Percentiles rank a stretch among this genome's conserved stretches.
phyloP scores from a whole-genome alignment of 2,329 filamentous ascomycete genomes.

The Harringtonia aguacate region DNA sequence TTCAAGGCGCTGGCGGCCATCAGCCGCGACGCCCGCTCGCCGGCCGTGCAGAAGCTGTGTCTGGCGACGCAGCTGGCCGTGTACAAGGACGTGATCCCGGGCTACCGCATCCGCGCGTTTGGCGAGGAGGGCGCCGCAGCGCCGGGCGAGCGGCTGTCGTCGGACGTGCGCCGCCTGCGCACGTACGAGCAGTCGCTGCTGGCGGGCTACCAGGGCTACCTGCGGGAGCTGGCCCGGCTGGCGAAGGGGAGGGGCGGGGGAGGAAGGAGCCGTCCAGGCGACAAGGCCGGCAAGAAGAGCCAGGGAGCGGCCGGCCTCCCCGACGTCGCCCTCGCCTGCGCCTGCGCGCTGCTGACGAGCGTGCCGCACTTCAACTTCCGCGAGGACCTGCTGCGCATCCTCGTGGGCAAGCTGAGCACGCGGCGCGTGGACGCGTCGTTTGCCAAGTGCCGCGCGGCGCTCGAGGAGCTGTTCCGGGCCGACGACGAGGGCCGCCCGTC shows the following conservation, averaged over 20 bases:
- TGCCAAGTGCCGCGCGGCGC: constrained; percentile 61
- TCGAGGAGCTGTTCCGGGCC: constrained; percentile 72
- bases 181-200: constrained; percentile 83
- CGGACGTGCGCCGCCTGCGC: constrained; percentile 75
- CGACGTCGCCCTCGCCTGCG: constrained; percentile 73
- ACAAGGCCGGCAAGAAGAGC: too few species aligned
- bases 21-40: constrained; percentile 55
- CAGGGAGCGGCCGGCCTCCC: constrained; percentile 40
- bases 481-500: constrained; percentile 87
- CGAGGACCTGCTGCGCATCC: constrained; percentile 72
- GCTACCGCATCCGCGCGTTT: constrained; percentile 82
- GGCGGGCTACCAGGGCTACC: constrained; percentile 72
- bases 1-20: constrained; percentile 72
- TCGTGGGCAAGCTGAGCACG: constrained; percentile 72
- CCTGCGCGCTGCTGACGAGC: constrained; percentile 66
- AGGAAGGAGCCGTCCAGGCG: too few species aligned
- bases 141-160: constrained; percentile 66
- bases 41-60: constrained; percentile 73
- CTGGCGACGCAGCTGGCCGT: constrained; percentile 80
- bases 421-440: constrained; percentile 65
- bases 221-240: constrained; percentile 62
- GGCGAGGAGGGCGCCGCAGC: constrained; percentile 53
- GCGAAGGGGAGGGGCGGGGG: constrained; percentile 24
- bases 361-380: constrained; percentile 98
- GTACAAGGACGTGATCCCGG: constrained; percentile 93